phyloP scores from a whole-genome alignment of 1,284 basidiomycete species.

The Ceratobasidium sp. region DNA sequence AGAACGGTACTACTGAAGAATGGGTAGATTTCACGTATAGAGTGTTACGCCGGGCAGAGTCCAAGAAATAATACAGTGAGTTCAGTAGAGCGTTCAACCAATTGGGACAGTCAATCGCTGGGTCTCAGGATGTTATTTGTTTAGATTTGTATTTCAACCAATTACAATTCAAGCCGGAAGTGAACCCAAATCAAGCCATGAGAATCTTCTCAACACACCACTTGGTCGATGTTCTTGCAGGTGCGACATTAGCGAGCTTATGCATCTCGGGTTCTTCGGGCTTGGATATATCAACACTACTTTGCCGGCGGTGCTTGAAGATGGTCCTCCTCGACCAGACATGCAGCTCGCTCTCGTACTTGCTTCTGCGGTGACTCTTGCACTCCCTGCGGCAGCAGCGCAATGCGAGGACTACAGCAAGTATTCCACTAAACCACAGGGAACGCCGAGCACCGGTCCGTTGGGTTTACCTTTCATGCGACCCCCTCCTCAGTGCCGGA shows the following conservation, averaged over 20 bases:
- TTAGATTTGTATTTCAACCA: not conserved
- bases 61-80: constrained; percentile 8
- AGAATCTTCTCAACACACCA: constrained; percentile 14
- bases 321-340: not conserved
- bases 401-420: constrained; percentile 49
- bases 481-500: constrained; percentile 73
- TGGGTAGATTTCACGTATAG: constrained; percentile 43
- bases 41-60: constrained; percentile 26
- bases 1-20: constrained; percentile 33
- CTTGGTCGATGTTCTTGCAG: constrained; percentile 18
- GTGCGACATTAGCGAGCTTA: constrained; percentile 9
- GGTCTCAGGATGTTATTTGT: not conserved
- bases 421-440: constrained; percentile 67
- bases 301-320: not conserved
- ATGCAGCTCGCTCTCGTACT: constrained; percentile 36
- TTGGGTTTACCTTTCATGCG: constrained; percentile 78
- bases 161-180: constrained; percentile 32
- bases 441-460: constrained; percentile 69
- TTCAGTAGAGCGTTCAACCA: not conserved
- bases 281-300: constrained; percentile 9
- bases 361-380: constrained; percentile 32
- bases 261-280: constrained; percentile 7
- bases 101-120: not conserved
- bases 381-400: constrained; percentile 24
- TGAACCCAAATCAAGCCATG: constrained; percentile 30